phyloP scores from a whole-genome alignment of 257 asterid species.

The Ehretia macrophylla region DNA sequence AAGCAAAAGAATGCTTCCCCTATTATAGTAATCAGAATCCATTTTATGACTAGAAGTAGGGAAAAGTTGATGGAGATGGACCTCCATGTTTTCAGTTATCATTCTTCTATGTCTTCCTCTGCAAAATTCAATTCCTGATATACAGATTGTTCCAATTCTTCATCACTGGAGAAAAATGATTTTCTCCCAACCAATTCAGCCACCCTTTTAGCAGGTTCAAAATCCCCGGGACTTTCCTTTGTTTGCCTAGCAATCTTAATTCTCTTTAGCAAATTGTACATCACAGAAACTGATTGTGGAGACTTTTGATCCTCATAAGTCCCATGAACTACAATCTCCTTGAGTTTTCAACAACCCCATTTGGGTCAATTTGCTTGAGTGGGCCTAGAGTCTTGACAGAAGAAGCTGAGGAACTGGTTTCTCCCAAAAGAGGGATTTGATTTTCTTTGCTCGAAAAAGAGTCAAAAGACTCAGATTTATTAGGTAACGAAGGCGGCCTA shows the following conservation, averaged over 20 bases:
- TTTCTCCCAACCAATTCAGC: constrained; percentile 67
- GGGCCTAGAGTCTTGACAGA: constrained; percentile 33
- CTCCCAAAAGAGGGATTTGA: constrained; percentile 32
- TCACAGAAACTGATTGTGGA: constrained; percentile 25
- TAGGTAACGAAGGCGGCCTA: constrained; percentile 57
- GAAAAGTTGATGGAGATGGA: constrained; percentile 3
- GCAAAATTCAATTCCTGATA: constrained; percentile 59
- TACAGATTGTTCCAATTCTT: constrained; percentile 35
- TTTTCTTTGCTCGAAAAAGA: constrained; percentile 73
- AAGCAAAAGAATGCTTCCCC: too few relatives aligned
- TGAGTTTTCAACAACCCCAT: constrained; percentile 27
- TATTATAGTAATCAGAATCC: too few relatives aligned
- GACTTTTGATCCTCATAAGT: constrained; percentile 44
- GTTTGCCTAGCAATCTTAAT: constrained; percentile 41
- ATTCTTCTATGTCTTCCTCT: constrained; percentile 40
- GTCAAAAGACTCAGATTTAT: constrained; percentile 53
- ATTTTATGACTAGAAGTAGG: constrained; percentile 1
- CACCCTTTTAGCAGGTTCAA: constrained; percentile 86
- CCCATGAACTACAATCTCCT: constrained; percentile 55
- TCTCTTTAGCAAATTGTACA: constrained; percentile 56
- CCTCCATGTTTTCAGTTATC: constrained; percentile 15
- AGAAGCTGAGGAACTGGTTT: constrained; percentile 36
- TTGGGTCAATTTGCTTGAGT: constrained; percentile 31
- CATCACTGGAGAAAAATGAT: constrained; percentile 44
- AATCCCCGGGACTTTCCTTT: constrained; percentile 67